Base-by-base conservation (phyloP, 208 protist species). In the Porcisia hertigi region DNA sequence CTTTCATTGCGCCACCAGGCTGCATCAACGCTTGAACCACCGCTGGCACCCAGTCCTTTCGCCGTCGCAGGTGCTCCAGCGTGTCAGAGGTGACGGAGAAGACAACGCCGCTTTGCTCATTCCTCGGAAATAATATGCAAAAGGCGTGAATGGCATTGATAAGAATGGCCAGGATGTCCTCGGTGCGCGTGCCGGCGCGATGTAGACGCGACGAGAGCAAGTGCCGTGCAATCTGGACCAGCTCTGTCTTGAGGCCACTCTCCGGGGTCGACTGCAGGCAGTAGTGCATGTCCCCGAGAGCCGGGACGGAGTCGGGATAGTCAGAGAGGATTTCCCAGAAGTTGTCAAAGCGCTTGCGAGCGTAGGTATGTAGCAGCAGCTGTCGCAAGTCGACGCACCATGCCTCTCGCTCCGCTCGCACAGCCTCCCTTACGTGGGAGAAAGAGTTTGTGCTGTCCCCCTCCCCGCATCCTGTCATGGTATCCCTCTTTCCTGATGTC, bases 291-390 rank as follows among this genome's bases (percentile, higher is more conserved):
- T 97, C 93, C 67, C 91, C 85, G 25, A 97, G 63, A 3, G 92
- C 89, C 1, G 91, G 88, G 59, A 84, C 77, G 14, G 91, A 96
- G 78, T 94, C 90, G 8, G 93, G 93, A 80, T 91, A 97, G 71
- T 96, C 93, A 20, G 93, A 90, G n/a, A 97, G 66, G 41, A 95
- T 90, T 75, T 95, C 89, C 88, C 90, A 97, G 67, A 97, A 92
- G 67, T 69, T 79, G 8, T 73, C 80, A 36, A 96, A 89, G 47
- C 91, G 91, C 58, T 80, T 81, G 20, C 89, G 80, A 11, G 87
- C 86, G 71, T 89, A 94, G 62, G 69, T 78, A 72, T 79, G 49
- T 20, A 94, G 81, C 49, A 95, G 77, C 23, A 84, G 71, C 54
- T 90, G 82, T 41, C 88, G 81, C 76, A 97, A 76, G 18, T 92